Evolutionary conservation across 805 yeast genomes (phyloP), one percentile per base, ranked within the genome.

Genomic region (Candida suzukii): DNA sequence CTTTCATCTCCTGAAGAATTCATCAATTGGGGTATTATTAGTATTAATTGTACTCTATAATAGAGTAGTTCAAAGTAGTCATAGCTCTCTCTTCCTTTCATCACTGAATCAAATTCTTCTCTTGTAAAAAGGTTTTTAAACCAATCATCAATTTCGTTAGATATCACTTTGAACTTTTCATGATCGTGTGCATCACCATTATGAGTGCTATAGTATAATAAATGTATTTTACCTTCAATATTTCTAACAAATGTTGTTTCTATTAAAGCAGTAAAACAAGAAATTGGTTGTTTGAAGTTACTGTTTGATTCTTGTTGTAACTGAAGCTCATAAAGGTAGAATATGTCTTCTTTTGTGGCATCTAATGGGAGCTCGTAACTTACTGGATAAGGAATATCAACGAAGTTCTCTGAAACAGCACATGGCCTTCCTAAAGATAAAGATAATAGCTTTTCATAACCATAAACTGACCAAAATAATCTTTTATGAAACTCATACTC

Each of bases 391-490:
- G 53, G 56, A 10, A 51, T 22, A 39, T 51, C 56, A 26, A 51
- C 46, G 29, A 47, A 50, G 20, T 42, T 40, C 32, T 51, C 56
- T 24, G 46, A 44, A n/a, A 51, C 41, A 2, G 48, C 46, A n/a
- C 49, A 51, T 2, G 56, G 56, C 25, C 53, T 42, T 9, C 56
- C 56, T 21, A 49, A 34, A n/a, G 56, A 49, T 10, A 49, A 37
- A 3, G 53, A 49, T 11, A 51, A 29, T 17, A 50, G 39, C 25
- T 45, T 50, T 27, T 51, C 56, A 35, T 48, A 48, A 19, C 42
- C 37, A 34, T 48, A 51, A 4, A 52, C 49, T 2, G 56, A 50
- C 56, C 56, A 51, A 29, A 51, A 50, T 8, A 51, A 44, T 20
- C 51, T 45, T 35, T 51, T 51, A 14, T 43, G 45, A 28, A 51